phyloP scores from a whole-genome alignment of 331 rosid species.

The Rhamnella rubrinervis region DNA sequence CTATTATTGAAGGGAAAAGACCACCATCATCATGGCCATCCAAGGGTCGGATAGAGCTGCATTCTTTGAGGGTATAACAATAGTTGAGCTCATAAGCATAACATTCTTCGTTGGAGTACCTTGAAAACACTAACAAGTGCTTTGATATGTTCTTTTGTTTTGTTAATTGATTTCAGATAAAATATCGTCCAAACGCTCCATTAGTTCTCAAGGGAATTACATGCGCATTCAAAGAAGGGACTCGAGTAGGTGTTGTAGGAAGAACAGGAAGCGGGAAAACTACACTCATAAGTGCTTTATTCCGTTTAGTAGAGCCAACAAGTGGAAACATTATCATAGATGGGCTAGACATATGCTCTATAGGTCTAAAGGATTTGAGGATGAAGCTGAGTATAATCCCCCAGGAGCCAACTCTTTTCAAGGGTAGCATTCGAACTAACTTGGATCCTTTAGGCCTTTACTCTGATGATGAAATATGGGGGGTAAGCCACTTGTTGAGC shows the following conservation, averaged over 20 bases:
- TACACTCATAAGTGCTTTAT: slow-evolving; percentile 77
- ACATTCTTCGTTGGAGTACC: background rate
- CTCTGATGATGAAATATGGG: slow-evolving; percentile 78
- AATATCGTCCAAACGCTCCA: slow-evolving; percentile 62
- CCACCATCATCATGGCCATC: slow-evolving; percentile 83
- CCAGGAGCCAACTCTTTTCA: slow-evolving; percentile 82
- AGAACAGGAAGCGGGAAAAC: slow-evolving; percentile 94
- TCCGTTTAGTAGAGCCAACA: slow-evolving; percentile 80
- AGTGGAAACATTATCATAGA: slow-evolving; percentile 58
- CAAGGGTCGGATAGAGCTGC: slow-evolving; percentile 73
- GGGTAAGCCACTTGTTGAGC: slow-evolving; percentile 25
- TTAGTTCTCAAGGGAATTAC: slow-evolving; percentile 69
- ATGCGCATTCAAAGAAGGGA: slow-evolving; percentile 67
- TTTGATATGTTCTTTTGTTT: slow-evolving; percentile 4
- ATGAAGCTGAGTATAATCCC: slow-evolving; percentile 78
- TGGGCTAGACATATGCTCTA: slow-evolving; percentile 59
- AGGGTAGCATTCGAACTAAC: slow-evolving; percentile 69
- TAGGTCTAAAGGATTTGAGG: slow-evolving; percentile 76
- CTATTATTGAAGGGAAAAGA: slow-evolving; percentile 47
- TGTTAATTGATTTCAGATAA: slow-evolving; percentile 40
- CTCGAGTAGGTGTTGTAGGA: slow-evolving; percentile 83
- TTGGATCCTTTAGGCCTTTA: slow-evolving; percentile 78
- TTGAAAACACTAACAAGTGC: background rate
- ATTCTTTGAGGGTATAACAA: slow-evolving; percentile 50
- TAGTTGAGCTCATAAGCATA: background rate